phyloP scores from a whole-genome alignment of 176 grass and related monocot species.

The Aechmea fasciata region DNA sequence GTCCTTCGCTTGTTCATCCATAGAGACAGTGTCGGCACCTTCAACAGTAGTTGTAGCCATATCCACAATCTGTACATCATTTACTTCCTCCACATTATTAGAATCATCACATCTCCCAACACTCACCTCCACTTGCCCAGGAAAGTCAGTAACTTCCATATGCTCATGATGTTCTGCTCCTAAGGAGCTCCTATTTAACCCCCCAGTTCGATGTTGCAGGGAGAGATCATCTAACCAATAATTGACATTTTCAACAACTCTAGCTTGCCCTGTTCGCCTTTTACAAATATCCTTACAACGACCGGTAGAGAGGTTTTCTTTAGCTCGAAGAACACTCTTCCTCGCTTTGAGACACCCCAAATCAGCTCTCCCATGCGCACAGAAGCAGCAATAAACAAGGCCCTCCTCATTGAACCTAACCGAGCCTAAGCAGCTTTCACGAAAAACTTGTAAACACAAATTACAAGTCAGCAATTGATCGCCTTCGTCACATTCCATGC shows the following conservation, averaged over 20 bases:
- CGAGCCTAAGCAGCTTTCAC: not conserved
- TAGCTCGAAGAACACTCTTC: not conserved
- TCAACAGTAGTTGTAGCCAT: not conserved
- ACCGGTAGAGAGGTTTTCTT: not conserved
- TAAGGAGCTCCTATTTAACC: not conserved
- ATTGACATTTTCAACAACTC: not conserved
- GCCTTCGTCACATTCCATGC: not conserved
- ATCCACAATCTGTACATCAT: not conserved
- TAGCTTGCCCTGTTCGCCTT: not conserved
- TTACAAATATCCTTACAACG: not conserved
- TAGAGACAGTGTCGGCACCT: not conserved
- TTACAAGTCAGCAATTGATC: slow-evolving; percentile 6
- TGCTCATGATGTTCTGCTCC: not conserved
- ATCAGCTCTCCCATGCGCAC: not conserved
- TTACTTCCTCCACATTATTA: not conserved
- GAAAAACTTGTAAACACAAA: not conserved
- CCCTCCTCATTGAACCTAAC: not conserved
- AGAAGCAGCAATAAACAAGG: not conserved
- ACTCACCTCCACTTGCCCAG: not conserved
- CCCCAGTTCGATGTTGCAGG: not conserved
- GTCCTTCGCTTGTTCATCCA: too few species aligned
- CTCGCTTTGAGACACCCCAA: too few species aligned
- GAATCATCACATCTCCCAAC: slow-evolving; percentile 4
- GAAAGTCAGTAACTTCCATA: not conserved
- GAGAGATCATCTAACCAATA: not conserved